Conservation (phyloP, 495 filamentous ascomycete genomes). For the Aspergillus cavernicola region DNA sequence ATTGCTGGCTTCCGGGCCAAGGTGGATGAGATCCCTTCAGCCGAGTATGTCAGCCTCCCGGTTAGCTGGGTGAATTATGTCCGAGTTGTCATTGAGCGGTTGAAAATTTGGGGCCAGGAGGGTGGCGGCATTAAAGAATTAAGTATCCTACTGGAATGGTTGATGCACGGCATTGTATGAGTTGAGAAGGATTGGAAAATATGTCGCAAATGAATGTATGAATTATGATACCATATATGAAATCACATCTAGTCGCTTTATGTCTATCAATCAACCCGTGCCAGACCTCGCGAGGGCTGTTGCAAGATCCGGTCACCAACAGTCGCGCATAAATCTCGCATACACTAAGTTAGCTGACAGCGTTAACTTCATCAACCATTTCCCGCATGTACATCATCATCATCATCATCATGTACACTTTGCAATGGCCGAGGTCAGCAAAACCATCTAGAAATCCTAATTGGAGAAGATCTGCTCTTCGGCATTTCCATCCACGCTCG, state of each 20-base stretch:
- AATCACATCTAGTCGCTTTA: neutral
- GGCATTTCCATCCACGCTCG: too few species aligned
- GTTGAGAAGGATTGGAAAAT: neutral
- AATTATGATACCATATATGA: neutral
- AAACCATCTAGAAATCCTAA: too few species aligned
- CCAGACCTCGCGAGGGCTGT: too few species aligned
- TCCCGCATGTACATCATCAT: too few species aligned
- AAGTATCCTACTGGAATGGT: slow-evolving; percentile 24
- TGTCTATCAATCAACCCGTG: too few species aligned
- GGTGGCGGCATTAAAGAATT: slow-evolving; percentile 28
- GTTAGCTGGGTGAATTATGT: slow-evolving; percentile 24
- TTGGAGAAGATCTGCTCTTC: too few species aligned
- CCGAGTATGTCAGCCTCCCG: slow-evolving; percentile 23
- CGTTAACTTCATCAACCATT: too few species aligned
- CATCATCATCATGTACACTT: too few species aligned
- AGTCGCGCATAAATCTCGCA: too few species aligned
- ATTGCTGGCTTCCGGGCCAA: slow-evolving; percentile 28
- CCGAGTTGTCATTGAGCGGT: slow-evolving; percentile 24
- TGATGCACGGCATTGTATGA: slow-evolving; percentile 21
- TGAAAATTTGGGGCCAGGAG: slow-evolving; percentile 28
- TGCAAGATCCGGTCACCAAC: too few species aligned
- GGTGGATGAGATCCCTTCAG: slow-evolving; percentile 16
- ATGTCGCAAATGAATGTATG: neutral
- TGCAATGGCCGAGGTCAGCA: too few species aligned
- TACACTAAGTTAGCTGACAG: too few species aligned